Conservation (phyloP, 208 protist genomes). For the Acanthamoeba rhysodes region DNA sequence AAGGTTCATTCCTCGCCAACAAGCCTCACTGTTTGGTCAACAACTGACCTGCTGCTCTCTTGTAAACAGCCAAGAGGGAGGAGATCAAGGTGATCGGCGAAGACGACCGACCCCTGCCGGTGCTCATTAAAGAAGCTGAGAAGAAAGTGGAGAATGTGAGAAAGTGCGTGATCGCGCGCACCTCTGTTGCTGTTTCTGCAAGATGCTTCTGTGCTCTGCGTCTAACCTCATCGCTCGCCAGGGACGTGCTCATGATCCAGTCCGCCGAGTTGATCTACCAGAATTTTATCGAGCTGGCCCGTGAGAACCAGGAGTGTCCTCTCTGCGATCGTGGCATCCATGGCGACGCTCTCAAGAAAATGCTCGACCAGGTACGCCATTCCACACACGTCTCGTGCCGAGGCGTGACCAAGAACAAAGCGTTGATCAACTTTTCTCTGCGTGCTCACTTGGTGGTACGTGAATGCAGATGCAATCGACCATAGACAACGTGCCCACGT, state of each 20-base stretch:
- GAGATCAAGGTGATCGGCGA: slow-evolving; percentile 25
- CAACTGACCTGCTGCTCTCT: not conserved
- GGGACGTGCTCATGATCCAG: slow-evolving; percentile 72
- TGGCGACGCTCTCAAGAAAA: not conserved
- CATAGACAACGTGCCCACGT: slow-evolving; percentile 64
- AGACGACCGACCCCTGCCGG: not conserved
- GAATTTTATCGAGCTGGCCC: slow-evolving; percentile 79
- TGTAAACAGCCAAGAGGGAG: not conserved
- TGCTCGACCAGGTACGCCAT: slow-evolving; percentile 43
- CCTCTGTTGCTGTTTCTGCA: too few species aligned
- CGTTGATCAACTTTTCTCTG: not conserved
- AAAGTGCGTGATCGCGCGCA: not conserved
- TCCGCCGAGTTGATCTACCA: slow-evolving; percentile 80
- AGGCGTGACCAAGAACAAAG: not conserved
- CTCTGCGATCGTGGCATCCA: slow-evolving; percentile 79
- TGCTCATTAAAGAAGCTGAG: slow-evolving; percentile 23
- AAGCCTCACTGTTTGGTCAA: not conserved
- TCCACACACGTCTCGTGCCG: not conserved
- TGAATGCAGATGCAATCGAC: slow-evolving; percentile 50
- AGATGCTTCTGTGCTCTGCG: not conserved
- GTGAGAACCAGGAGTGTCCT: slow-evolving; percentile 73
- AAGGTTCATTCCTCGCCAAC: not conserved
- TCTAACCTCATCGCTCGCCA: not conserved
- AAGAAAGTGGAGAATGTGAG: not conserved
- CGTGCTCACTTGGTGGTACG: not conserved